Evolutionary conservation across 2,329 filamentous ascomycete species (phyloP).

Genomic region (Hortaea sp.): DNA sequence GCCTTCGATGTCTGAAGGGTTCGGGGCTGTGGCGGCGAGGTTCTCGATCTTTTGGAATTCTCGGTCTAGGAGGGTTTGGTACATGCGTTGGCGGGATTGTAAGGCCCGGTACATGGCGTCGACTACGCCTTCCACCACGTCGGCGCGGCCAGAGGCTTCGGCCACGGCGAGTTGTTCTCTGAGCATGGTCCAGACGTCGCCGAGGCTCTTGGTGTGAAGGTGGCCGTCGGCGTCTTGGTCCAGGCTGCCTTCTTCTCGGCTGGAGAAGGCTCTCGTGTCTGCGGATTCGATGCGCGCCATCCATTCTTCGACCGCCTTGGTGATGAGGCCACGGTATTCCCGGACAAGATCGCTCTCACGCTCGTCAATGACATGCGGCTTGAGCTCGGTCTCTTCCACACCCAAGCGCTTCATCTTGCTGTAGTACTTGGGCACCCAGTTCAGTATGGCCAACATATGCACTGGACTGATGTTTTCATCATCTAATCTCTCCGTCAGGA

Average conservation of each 20-base stretch:
- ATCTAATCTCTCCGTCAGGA: conserved; percentile 71
- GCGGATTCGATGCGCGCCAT: conserved; percentile 83
- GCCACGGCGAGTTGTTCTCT: conserved; percentile 84
- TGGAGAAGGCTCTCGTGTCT: conserved; percentile 71
- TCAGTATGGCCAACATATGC: conserved; percentile 82
- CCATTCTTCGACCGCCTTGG: conserved; percentile 93
- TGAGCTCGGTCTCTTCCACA: conserved; percentile 60
- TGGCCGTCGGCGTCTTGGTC: conserved; percentile 83
- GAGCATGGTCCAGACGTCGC: conserved; percentile 96
- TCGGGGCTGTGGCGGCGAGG: conserved; percentile 43
- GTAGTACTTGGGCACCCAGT: conserved; percentile 95
- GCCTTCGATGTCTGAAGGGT: conserved; percentile 56
- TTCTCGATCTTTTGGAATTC: conserved; percentile 67
- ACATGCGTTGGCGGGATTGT: conserved; percentile 69
- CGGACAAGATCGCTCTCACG: conserved; percentile 82
- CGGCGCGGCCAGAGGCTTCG: conserved; percentile 70
- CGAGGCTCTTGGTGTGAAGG: conserved; percentile 82
- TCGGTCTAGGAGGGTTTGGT: conserved; percentile 80
- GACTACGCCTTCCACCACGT: conserved; percentile 89
- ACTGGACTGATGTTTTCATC: conserved; percentile 75
- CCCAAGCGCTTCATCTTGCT: conserved; percentile 89
- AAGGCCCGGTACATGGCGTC: conserved; percentile 91
- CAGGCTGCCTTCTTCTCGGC: conserved; percentile 68
- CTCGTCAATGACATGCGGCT: conserved; percentile 79
- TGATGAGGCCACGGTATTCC: conserved; percentile 90